A percentile compares a stretch with the other conserved stretches of the same genome.
phyloP scores from a whole-genome alignment of 2,329 filamentous ascomycete genomes.

The Aspergillus costaricaensis region DNA sequence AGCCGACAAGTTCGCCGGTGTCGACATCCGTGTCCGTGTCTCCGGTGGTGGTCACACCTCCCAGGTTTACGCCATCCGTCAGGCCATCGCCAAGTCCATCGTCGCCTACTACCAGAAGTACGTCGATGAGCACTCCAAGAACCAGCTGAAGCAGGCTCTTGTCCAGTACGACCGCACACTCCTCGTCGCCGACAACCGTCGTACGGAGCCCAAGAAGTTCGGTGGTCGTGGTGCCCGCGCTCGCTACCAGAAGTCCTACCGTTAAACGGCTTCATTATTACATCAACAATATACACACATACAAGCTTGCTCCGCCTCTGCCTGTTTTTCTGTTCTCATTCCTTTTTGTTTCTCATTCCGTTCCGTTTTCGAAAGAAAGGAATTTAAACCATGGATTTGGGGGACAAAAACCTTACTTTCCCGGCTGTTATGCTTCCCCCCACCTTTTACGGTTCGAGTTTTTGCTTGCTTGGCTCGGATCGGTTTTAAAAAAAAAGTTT shows the following conservation, averaged over 20 bases:
- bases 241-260: conserved; percentile 99
- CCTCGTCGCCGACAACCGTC: conserved; percentile 98
- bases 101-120: conserved; percentile 99
- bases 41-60: conserved; percentile 96
- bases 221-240: conserved; percentile 83
- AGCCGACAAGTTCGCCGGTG: conserved; percentile 92
- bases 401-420: too few relatives aligned
- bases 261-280: conserved; percentile 61
- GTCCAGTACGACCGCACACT: conserved; percentile 96
- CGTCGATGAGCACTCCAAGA: conserved; percentile 99
- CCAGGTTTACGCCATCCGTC: conserved; percentile 96
- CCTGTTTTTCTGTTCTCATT: conserved; percentile 17
- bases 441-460: conserved; percentile 6
- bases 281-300: too few relatives aligned
- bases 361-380: too few relatives aligned
- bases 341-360: neutral
- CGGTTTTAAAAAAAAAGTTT: conserved; percentile 16
- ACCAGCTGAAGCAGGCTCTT: conserved; percentile 96
- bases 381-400: too few relatives aligned
- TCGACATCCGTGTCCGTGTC: conserved; percentile 97
- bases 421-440: neutral
- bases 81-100: conserved; percentile 97
- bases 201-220: conserved; percentile 98
- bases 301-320: conserved; percentile 16
- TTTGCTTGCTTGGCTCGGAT: neutral